These are phyloP conservation scores for Hyaloscypha hepaticicola DNA, from an alignment of 495 filamentous ascomycete genomes.

Conservation along the genomic window DNA sequence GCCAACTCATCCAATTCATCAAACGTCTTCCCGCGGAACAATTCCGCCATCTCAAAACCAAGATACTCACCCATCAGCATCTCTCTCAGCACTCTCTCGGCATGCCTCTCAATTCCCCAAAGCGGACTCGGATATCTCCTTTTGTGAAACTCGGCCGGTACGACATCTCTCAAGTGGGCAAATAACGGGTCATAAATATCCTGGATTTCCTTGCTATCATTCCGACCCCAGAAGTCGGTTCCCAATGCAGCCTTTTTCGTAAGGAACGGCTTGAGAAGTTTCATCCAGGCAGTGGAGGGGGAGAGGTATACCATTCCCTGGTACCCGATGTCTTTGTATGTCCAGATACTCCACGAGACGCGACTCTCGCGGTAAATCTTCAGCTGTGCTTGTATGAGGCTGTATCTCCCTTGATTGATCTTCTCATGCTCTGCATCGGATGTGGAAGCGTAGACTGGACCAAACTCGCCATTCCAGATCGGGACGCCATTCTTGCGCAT, in stretches of 20 bases:
- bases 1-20: slow-evolving; percentile 58
- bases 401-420: slow-evolving; percentile 53
- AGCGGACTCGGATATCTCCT: slow-evolving; percentile 43
- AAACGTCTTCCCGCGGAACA: slow-evolving; percentile 53
- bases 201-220: slow-evolving; percentile 32
- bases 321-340: slow-evolving; percentile 65
- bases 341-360: slow-evolving; percentile 63
- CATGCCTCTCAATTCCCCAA: slow-evolving; percentile 58
- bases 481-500: slow-evolving; percentile 53
- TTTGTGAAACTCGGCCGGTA: too few relatives aligned
- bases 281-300: slow-evolving; percentile 50
- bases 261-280: slow-evolving; percentile 49
- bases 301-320: slow-evolving; percentile 60
- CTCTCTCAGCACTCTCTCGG: slow-evolving; percentile 51
- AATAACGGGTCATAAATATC: slow-evolving; percentile 36
- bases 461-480: slow-evolving; percentile 69
- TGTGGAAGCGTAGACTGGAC: slow-evolving; percentile 56
- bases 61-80: slow-evolving; percentile 53
- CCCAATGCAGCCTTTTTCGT: slow-evolving; percentile 53
- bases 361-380: slow-evolving; percentile 55
- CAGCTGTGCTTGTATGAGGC: slow-evolving; percentile 55
- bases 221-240: slow-evolving; percentile 55
- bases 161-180: slow-evolving; percentile 25
- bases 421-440: slow-evolving; percentile 34
- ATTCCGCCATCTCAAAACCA: slow-evolving; percentile 55